phyloP scores from a whole-genome alignment of 768 basidiomycete species.

The Agrocybe chaxingu region DNA sequence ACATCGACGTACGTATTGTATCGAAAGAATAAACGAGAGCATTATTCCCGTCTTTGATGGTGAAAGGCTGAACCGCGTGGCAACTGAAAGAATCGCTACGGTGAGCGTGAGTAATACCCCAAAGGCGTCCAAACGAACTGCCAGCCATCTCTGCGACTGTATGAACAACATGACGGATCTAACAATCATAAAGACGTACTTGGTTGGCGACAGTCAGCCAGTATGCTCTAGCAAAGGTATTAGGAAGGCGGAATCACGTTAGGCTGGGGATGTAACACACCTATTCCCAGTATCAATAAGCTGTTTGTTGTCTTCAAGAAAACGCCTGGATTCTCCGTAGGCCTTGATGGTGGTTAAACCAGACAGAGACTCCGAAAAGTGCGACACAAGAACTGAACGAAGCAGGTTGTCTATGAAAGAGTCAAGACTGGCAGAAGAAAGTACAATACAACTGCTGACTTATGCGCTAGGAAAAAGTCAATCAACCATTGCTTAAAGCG shows the following conservation, averaged over 20 bases:
- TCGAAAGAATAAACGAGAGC: conserved; percentile 71
- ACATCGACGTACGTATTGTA: conserved; percentile 53
- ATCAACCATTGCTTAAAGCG: not conserved
- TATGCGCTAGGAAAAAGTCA: conserved; percentile 38
- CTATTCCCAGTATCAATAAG: conserved; percentile 76
- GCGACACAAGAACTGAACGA: conserved; percentile 80
- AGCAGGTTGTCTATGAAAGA: conserved; percentile 62
- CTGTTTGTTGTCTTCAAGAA: conserved; percentile 66
- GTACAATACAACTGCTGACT: conserved; percentile 27
- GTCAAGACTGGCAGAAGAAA: not conserved
- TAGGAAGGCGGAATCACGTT: not conserved
- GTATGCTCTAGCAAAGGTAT: conserved; percentile 56
- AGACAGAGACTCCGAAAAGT: conserved; percentile 86
- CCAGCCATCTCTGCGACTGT: conserved; percentile 66
- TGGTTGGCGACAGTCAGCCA: conserved; percentile 85
- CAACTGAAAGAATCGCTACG: conserved; percentile 75
- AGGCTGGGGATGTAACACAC: not conserved
- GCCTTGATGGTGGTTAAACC: conserved; percentile 86
- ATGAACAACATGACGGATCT: not conserved
- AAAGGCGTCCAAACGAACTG: conserved; percentile 85
- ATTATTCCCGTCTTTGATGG: conserved; percentile 73
- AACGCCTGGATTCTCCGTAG: conserved; percentile 77
- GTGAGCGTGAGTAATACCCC: conserved; percentile 68
- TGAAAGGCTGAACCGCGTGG: conserved; percentile 64
- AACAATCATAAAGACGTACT: conserved; percentile 21